A percentile compares a stretch with the other conserved stretches of the same genome.
phyloP scores from a whole-genome alignment of 768 basidiomycete species.

The Rhodotorula toruloides region DNA sequence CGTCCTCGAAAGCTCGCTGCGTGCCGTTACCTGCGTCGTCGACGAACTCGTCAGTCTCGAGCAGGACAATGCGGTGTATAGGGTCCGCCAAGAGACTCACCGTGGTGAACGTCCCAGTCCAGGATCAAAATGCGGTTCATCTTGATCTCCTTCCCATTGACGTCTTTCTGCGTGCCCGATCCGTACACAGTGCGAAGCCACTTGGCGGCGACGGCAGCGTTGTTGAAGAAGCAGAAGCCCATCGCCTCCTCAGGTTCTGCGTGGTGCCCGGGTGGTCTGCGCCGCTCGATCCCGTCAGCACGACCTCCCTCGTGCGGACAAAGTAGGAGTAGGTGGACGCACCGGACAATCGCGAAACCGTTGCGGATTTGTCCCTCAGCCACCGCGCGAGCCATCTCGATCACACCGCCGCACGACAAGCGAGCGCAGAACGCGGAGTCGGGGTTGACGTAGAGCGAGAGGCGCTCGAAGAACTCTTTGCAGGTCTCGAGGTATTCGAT shows the following conservation, averaged over 20 bases:
- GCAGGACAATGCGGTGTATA: neutral
- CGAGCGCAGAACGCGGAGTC: conserved; percentile 78
- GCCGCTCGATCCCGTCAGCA: too few species aligned
- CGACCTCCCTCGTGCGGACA: neutral
- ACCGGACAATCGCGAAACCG: conserved; percentile 83
- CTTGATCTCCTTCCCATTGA: conserved; percentile 29
- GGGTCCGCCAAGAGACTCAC: conserved; percentile 48
- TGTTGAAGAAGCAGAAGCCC: conserved; percentile 99
- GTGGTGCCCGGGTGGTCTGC: conserved; percentile 84
- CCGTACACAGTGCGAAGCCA: conserved; percentile 58
- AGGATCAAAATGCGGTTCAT: conserved; percentile 81
- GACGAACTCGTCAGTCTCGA: too few species aligned
- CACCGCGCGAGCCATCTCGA: conserved; percentile 81
- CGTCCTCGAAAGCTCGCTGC: conserved; percentile 89
- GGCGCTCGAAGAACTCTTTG: conserved; percentile 79
- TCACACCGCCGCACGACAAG: conserved; percentile 88
- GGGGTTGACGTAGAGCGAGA: conserved; percentile 86
- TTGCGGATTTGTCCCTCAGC: conserved; percentile 74
- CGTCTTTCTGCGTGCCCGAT: conserved; percentile 47
- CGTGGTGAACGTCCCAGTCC: conserved; percentile 98
- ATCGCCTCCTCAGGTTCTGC: conserved; percentile 97
- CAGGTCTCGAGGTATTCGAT: conserved; percentile 51
- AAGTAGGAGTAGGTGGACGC: neutral
- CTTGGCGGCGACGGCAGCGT: conserved; percentile 88
- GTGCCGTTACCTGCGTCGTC: conserved; percentile 89